phyloP scores from a whole-genome alignment of 192 early-diverging fungal genomes.

The Rhizophagus sp. region DNA sequence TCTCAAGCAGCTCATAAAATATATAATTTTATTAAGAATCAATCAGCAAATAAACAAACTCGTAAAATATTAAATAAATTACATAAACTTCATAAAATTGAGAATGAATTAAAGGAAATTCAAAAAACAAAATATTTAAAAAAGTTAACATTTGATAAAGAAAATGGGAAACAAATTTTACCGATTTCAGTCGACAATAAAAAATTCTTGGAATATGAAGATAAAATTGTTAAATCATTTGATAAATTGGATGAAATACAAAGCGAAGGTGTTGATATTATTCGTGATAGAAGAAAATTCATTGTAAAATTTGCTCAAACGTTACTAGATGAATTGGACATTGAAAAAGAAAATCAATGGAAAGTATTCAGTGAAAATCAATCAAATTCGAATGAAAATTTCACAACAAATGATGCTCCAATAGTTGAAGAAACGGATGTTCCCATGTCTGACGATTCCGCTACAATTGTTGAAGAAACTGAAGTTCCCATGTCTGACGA shows the following conservation, averaged over 20 bases:
- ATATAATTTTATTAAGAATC: not conserved
- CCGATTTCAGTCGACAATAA: slow-evolving; percentile 3
- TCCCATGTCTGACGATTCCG: too few relatives aligned
- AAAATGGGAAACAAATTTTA: not conserved
- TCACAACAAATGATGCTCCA: too few relatives aligned
- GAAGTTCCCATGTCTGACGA: too few relatives aligned
- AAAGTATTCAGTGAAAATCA: not conserved
- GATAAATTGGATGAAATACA: slow-evolving; percentile 13
- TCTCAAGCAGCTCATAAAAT: not conserved
- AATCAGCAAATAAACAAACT: not conserved
- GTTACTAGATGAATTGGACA: slow-evolving; percentile 3
- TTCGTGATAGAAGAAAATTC: slow-evolving; percentile 13
- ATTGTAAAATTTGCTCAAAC: slow-evolving; percentile 17
- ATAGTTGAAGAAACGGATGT: too few relatives aligned
- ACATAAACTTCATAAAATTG: not conserved
- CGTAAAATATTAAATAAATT: not conserved
- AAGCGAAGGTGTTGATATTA: not conserved
- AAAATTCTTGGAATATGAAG: slow-evolving; percentile 4
- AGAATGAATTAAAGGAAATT: not conserved
- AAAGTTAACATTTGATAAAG: not conserved
- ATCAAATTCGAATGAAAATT: too few relatives aligned
- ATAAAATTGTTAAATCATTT: not conserved
- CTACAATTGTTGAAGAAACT: too few relatives aligned
- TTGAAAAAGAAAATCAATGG: slow-evolving; percentile 11
- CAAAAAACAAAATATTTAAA: not conserved